Conservation (phyloP, 1,284 basidiomycete species). For the Melampsora americana region DNA sequence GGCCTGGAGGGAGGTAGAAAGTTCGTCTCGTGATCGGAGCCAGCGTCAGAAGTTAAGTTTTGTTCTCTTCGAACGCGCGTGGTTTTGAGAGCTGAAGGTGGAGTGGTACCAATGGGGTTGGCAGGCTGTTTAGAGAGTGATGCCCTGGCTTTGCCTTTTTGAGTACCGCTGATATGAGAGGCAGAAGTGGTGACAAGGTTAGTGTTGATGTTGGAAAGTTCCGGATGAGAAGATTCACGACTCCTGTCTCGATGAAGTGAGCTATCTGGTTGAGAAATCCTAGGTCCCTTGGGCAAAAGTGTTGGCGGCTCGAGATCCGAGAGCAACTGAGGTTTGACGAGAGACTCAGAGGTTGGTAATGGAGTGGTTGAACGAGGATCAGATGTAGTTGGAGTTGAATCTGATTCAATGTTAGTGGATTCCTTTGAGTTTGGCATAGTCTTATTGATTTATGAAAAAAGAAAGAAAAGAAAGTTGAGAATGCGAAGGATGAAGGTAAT, state of each 20-base stretch:
- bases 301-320: neutral
- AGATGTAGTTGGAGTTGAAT: too few relatives aligned
- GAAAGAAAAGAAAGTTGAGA: too few relatives aligned
- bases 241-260: neutral
- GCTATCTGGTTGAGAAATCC: neutral
- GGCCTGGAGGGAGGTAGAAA: neutral
- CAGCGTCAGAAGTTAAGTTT: neutral
- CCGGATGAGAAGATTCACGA: neutral
- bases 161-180: conserved; percentile 5
- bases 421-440: too few relatives aligned
- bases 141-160: conserved; percentile 3
- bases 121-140: neutral
- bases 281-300: neutral
- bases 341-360: neutral
- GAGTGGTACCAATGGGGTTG: neutral
- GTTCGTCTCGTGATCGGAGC: neutral
- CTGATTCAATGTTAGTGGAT: too few relatives aligned
- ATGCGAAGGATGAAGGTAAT: too few relatives aligned
- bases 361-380: too few relatives aligned
- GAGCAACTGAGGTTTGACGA: neutral
- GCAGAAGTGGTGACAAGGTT: conserved; percentile 1
- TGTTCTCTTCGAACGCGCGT: neutral
- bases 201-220: neutral
- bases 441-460: too few relatives aligned
- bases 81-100: neutral